Evolutionary conservation across 179 eudicot species (phyloP).

Genomic region (Gypsophila paniculata): DNA sequence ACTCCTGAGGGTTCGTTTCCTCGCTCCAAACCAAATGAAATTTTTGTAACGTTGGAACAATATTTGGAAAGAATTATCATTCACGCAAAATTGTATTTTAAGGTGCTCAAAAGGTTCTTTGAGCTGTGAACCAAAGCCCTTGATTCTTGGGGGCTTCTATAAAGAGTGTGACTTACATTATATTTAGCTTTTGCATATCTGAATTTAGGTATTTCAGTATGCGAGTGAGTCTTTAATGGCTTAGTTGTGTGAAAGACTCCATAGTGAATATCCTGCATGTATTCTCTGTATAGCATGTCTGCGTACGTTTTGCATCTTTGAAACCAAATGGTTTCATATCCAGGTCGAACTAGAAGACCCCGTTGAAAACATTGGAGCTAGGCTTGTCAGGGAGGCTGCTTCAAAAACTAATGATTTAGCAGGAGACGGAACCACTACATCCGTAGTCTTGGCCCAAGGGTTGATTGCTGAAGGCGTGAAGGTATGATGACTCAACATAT

Average conservation of each 20-base stretch:
- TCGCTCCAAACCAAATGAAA: no score
- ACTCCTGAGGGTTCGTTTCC: no score
- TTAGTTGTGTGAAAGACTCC: neutral
- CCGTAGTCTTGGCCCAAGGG: slow-evolving; percentile 85
- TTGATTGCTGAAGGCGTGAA: slow-evolving; percentile 92
- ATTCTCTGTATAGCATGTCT: neutral
- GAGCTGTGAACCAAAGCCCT: no score
- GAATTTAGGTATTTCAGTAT: no score
- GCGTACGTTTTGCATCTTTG: neutral
- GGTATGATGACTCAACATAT: slow-evolving; percentile 35
- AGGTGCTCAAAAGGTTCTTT: no score
- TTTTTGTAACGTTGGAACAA: no score
- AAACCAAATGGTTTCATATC: neutral
- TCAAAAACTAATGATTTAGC: slow-evolving; percentile 88
- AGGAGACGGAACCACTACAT: slow-evolving; percentile 93
- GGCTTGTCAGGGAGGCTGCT: slow-evolving; percentile 92
- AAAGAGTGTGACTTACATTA: no score
- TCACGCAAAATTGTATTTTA: no score
- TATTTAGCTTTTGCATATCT: no score
- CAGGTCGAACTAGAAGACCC: slow-evolving; percentile 98
- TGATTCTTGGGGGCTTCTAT: no score
- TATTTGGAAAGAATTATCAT: no score
- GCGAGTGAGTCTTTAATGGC: neutral
- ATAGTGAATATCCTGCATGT: neutral
- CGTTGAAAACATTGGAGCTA: slow-evolving; percentile 95